Evolutionary conservation across 2,329 filamentous ascomycete species (phyloP).

Genomic region (Zarea fungicola): DNA sequence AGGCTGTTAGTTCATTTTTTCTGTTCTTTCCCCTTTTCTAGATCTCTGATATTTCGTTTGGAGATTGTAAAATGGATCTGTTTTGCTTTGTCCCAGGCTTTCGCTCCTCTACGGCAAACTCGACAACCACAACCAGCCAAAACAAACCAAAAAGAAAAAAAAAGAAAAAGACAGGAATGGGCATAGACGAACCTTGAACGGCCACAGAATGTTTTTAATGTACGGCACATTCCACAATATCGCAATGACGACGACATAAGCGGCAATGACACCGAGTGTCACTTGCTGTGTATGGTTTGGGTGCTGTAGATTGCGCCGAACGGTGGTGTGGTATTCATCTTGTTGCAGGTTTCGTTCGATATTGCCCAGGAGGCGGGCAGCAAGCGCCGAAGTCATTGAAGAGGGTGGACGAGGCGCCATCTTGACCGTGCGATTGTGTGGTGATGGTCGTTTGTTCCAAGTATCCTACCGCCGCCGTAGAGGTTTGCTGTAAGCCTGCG

Average conservation of each 20-base stretch:
- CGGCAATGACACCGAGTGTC: constrained; percentile 65
- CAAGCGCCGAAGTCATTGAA: neutral
- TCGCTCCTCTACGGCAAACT: no score
- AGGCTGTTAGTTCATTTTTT: neutral
- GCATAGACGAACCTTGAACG: constrained; percentile 61
- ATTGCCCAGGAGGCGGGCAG: neutral
- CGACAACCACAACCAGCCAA: no score
- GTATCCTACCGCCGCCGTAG: neutral
- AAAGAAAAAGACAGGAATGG: neutral
- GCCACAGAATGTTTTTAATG: constrained; percentile 69
- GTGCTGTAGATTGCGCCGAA: constrained; percentile 47
- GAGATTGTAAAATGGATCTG: no score
- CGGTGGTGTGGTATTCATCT: constrained; percentile 24
- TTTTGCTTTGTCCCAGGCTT: neutral
- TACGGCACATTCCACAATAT: constrained; percentile 77
- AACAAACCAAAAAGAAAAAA: no score
- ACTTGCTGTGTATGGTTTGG: constrained; percentile 65
- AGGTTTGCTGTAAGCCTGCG: no score
- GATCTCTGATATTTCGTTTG: no score
- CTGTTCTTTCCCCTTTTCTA: no score
- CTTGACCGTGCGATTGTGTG: neutral
- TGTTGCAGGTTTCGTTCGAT: neutral
- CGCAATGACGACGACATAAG: constrained; percentile 68
- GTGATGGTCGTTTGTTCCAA: neutral
- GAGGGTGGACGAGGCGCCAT: neutral